Base-by-base conservation (phyloP, 1,284 basidiomycete species). In the Hemileia vastatrix region DNA sequence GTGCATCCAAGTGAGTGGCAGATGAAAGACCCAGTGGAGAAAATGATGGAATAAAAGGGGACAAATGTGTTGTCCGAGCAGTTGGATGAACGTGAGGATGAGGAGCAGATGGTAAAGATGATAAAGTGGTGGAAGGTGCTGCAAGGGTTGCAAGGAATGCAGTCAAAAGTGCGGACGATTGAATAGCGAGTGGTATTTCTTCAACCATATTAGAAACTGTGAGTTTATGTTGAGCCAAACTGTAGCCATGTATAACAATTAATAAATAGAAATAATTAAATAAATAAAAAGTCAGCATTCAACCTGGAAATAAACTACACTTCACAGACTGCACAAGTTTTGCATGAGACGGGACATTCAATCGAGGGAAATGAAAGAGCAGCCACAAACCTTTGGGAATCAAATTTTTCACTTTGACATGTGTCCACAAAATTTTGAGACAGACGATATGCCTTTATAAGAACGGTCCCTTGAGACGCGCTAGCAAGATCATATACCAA, bases 161-260 rank as follows among this genome's bases (percentile, higher is more conserved):
- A 73, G 83, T 84, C 69, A 95, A 79, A 49, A 97, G 82, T 6
- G 90, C 80, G 65, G 93, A 91, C 67, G 88, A 90, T 69, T 90
- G 87, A 74, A 96, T 83, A 77, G 84, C 85, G 68, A 98, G 79
- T 49, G 94, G 91, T 57, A 97, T 83, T 78, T 96, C 87, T 72
- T 88, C 85, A 43, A 99, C 82, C 72, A 98, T 87, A 64, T 85
- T 86, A 55, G 89, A 86, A 74, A 94, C 91, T 32, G 90, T 95
- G 66, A 98, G 80, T 67, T 86, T 84, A 78, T 91, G 84, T 75
- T 84, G 86, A 70, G 87, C 85, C 69, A 98, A 80, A 74, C 91
- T 93, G 73, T 5, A 49, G 18, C 36, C 3, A 23, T 57, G 18
- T 50, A 32, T 47, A 51, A 48, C 18, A 19, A 32, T 24, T 51